These are phyloP conservation scores for Suhomyces taliae DNA, from an alignment of 1,139 yeast genomes.

Conservation along the genomic window DNA sequence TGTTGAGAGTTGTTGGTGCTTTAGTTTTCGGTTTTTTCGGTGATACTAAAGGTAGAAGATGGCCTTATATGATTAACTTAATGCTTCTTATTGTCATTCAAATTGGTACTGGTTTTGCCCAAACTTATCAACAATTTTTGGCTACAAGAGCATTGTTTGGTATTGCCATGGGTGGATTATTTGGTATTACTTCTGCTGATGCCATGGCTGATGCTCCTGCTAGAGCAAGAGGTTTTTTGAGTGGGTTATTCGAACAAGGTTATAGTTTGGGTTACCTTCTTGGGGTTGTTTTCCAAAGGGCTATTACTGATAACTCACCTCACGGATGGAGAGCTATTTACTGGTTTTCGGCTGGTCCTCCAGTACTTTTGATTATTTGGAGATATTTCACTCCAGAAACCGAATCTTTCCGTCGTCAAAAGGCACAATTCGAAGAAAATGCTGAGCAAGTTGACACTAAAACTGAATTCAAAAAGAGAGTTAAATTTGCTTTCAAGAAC, in stretches of 20 bases:
- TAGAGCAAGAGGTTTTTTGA: conserved; percentile 38
- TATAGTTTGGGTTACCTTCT: conserved; percentile 46
- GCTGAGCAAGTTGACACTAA: conserved; percentile 15
- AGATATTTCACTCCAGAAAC: conserved; percentile 40
- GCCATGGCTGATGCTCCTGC: conserved; percentile 41
- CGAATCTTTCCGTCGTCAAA: conserved; percentile 30
- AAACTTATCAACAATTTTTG: conserved; percentile 37
- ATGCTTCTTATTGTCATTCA: conserved; percentile 34
- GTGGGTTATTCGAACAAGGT: conserved; percentile 45
- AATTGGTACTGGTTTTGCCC: conserved; percentile 43
- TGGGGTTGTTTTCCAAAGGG: conserved; percentile 44
- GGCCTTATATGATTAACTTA: conserved; percentile 38
- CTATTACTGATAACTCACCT: conserved; percentile 33
- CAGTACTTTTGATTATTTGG: conserved; percentile 38
- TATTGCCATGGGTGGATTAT: conserved; percentile 45
- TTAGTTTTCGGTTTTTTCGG: conserved; percentile 38
- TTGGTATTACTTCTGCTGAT: conserved; percentile 38
- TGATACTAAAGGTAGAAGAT: conserved; percentile 39
- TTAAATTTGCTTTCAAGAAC: conserved; percentile 28
- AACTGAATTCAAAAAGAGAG: conserved; percentile 19
- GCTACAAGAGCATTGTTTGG: conserved; percentile 45
- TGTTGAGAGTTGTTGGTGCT: conserved; percentile 47
- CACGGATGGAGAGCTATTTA: conserved; percentile 42
- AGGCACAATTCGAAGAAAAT: conserved; percentile 20
- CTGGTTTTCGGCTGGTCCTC: conserved; percentile 47